A percentile compares a stretch with the other conserved stretches of the same genome.
phyloP scores from a whole-genome alignment of 441 rosid species.

The Capsella rubella region DNA sequence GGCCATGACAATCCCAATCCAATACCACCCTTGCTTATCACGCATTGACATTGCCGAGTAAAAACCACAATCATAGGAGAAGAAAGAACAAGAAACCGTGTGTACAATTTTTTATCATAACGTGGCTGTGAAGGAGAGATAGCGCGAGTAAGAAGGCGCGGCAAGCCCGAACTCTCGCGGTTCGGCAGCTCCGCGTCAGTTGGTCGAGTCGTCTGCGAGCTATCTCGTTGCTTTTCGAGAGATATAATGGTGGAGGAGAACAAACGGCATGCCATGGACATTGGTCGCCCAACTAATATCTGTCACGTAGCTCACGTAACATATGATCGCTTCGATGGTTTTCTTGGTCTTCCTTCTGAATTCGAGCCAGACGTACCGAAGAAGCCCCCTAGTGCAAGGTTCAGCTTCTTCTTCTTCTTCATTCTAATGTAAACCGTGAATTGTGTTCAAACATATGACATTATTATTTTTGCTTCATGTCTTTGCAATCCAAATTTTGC shows the following conservation, averaged over 20 bases:
- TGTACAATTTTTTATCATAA: background rate
- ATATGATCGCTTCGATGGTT: slow-evolving; percentile 83
- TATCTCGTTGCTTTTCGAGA: slow-evolving; percentile 40
- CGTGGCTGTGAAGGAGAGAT: slow-evolving; percentile 33
- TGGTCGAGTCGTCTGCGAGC: slow-evolving; percentile 31
- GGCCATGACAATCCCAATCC: slow-evolving; percentile 5
- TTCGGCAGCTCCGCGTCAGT: slow-evolving; percentile 42
- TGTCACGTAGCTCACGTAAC: slow-evolving; percentile 86
- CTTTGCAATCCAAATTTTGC: background rate
- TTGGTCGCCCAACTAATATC: slow-evolving; percentile 77
- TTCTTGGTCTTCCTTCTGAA: slow-evolving; percentile 88
- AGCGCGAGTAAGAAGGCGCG: slow-evolving; percentile 32
- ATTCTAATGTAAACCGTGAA: background rate
- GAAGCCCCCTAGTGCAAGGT: slow-evolving; percentile 88
- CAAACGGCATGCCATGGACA: slow-evolving; percentile 52
- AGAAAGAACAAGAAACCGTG: background rate
- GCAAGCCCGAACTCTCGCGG: slow-evolving; percentile 38
- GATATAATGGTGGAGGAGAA: slow-evolving; percentile 28
- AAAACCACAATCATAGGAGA: background rate
- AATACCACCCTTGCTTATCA: slow-evolving; percentile 12
- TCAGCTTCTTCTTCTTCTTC: slow-evolving; percentile 15
- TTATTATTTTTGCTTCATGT: background rate
- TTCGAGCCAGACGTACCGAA: slow-evolving; percentile 80
- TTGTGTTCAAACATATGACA: background rate
- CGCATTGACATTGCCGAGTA: slow-evolving; percentile 21